Evolutionary conservation across 129 eudicot species (phyloP).

Genomic region (Solidago caesia): DNA sequence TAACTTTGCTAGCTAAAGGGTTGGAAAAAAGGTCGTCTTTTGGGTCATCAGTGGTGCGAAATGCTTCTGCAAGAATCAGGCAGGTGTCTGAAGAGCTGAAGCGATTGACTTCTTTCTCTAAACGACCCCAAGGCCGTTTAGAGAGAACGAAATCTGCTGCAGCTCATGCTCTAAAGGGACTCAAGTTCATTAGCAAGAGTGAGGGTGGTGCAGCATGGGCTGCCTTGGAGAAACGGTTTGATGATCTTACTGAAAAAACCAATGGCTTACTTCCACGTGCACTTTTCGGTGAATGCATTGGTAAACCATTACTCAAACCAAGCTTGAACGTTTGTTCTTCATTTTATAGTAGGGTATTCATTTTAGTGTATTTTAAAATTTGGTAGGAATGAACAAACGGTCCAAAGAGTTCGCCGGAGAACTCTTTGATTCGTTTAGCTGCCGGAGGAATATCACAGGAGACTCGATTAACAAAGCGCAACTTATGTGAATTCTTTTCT

Average conservation of each 20-base stretch:
- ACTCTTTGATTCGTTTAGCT: slow-evolving; percentile 56
- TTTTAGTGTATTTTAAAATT: not conserved
- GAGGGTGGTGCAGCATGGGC: slow-evolving; percentile 59
- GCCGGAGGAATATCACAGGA: slow-evolving; percentile 49
- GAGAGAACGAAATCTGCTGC: slow-evolving; percentile 58
- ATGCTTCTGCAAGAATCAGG: slow-evolving; percentile 50
- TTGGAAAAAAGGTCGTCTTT: slow-evolving; percentile 62
- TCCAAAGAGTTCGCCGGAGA: slow-evolving; percentile 65
- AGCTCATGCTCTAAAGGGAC: slow-evolving; percentile 51
- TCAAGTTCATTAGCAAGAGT: slow-evolving; percentile 61
- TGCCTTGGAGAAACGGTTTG: slow-evolving; percentile 55
- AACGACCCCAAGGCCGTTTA: slow-evolving; percentile 26
- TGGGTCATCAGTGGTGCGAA: slow-evolving; percentile 47
- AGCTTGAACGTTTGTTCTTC: not conserved
- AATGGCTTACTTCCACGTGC: slow-evolving; percentile 72
- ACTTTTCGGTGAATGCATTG: slow-evolving; percentile 70
- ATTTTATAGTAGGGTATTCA: slow-evolving; percentile 12
- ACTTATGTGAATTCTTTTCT: no score
- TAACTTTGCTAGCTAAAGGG: slow-evolving; percentile 44
- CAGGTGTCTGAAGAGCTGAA: slow-evolving; percentile 63
- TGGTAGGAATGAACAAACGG: slow-evolving; percentile 61
- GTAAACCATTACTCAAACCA: slow-evolving; percentile 27
- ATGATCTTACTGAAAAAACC: slow-evolving; percentile 36
- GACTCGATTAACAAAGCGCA: slow-evolving; percentile 45
- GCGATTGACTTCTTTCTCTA: slow-evolving; percentile 59